Evolutionary conservation across 257 asterid genomes (phyloP), one percentile per base, ranked within the genome.

Genomic region (Ehretia macrophylla): DNA sequence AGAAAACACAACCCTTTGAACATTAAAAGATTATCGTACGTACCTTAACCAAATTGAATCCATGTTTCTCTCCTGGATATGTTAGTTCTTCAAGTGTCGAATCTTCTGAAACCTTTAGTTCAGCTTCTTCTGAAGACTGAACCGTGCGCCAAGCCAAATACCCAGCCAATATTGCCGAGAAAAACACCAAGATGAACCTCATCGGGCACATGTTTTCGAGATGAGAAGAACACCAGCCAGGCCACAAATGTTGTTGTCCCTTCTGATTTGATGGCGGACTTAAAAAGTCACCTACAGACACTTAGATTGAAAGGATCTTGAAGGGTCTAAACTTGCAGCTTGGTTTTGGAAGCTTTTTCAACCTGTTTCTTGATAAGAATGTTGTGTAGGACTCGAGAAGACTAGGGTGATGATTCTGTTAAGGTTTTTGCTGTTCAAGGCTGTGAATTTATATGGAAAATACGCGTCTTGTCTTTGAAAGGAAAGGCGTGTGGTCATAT

Each of bases 91-190:
- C 21, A 47, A 47, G 16, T 20, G 17, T 14, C 20, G 8, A 35
- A 22, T 64, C 66, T 8, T 68, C 71, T 14, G 71, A 37, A 51
- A 18, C 37, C 3, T 57, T 9, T 35, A 19, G 22, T 4, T 35
- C 55, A 11, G 51, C 27, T 38, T 65, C 67, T 17, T 57, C 19
- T 6, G 58, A 54, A 32, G 76, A 54, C 18, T 48, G 32, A 21
- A 50, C 75, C 14, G 78, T 48, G 10, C 27, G 76, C 85, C 91
- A 84, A 0, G 87, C 85, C 23, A 77, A 47, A 65, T 78, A 81
- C 16, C 60, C 91, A 1, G 85, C 88, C 66, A 79, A 63, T 3
- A 56, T 53, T 0, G 88, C 88, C 12, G 88, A 81, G 57, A 81
- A 69, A 48, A 84, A 75, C 55, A 79, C 78, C 76, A 76, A 22